Evolutionary conservation across 148 eudicot genomes (phyloP), one percentile per base, ranked within the genome.

Genomic region (Persicaria tinctoria): DNA sequence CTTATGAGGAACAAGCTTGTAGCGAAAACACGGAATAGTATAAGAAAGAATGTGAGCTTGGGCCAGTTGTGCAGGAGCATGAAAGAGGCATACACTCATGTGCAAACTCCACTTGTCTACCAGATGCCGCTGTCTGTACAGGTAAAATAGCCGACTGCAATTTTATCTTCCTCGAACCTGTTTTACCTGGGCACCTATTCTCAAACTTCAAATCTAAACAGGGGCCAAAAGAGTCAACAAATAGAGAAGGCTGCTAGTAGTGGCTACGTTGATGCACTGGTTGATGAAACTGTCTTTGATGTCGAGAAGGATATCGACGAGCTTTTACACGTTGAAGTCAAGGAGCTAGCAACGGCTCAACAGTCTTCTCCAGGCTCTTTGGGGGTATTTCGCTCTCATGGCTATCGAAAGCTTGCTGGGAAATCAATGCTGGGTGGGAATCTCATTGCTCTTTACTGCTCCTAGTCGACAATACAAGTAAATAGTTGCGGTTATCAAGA

Each of bases 361-460:
- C 85, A 95, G 92, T 87, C 81, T 92, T 79, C 90, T 95, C 63
- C 99, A 95, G 80, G 86, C 99, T 23, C 68, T 83, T 80, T 95
- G 99, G 99, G 99, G 99, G 46, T 95, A 95, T 83, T 95, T 95
- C 73, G 99, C 97, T 48, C 92, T 90, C 84, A 95, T 95, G 99
- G 99, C 99, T 51, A 95, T 92, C 70, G 99, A 95, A 83, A 95
- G 94, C 85, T 88, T 95, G 82, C 99, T 97, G 0, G 97, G 99
- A 84, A 95, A 92, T 83, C 99, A 95, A 77, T 95, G 88, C 74
- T 92, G 99, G 99, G 99, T 90, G 76, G 82, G 99, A 80, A 85
- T 95, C 63, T 70, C 92, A 71, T 79, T 90, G 64, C 94, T 95
- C 75, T 95, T 95, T 76, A 92, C 97, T 74, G 94, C 97, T 79